Evolutionary conservation across 106 monocot genomes (phyloP).

Genomic region (Alisma plantagoaquatica): DNA sequence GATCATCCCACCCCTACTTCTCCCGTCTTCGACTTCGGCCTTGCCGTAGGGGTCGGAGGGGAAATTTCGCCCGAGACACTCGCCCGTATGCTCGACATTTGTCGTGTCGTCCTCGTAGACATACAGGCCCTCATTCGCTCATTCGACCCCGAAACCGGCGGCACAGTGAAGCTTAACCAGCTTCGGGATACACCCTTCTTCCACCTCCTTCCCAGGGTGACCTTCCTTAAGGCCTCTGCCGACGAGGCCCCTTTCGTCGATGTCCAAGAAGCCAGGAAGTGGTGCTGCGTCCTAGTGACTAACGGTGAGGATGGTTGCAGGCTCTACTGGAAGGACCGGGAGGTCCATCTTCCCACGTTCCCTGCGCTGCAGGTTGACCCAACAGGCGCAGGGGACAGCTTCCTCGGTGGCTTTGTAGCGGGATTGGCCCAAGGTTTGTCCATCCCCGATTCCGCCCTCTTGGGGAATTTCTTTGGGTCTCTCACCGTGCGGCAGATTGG

Average conservation of each 20-base stretch:
- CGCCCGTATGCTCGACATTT: conserved; percentile 44
- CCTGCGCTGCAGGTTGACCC: conserved; percentile 61
- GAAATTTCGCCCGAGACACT: conserved; percentile 74
- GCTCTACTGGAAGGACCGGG: conserved; percentile 64
- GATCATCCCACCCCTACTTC: too few species aligned
- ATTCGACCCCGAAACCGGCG: conserved; percentile 53
- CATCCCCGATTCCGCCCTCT: conserved; percentile 56
- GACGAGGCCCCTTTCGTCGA: conserved; percentile 78
- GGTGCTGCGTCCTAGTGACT: conserved; percentile 76
- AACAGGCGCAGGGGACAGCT: conserved; percentile 89
- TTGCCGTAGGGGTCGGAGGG: conserved; percentile 83
- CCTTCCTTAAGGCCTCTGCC: conserved; percentile 76
- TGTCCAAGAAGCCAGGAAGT: conserved; percentile 40
- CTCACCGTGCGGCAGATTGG: conserved; percentile 78
- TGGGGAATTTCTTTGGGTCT: conserved; percentile 88
- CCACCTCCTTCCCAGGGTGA: conserved; percentile 47
- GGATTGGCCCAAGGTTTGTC: conserved; percentile 53
- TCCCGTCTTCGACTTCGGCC: conserved; percentile 54
- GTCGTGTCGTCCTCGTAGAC: conserved; percentile 69
- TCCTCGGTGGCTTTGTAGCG: conserved; percentile 61
- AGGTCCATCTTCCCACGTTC: conserved; percentile 49
- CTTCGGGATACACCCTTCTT: conserved; percentile 38
- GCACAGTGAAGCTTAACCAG: conserved; percentile 56
- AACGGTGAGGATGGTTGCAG: conserved; percentile 74
- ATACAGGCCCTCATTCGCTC: conserved; percentile 70